phyloP scores from a whole-genome alignment of 2,329 filamentous ascomycete species.

The Aureobasidium mangrovei region DNA sequence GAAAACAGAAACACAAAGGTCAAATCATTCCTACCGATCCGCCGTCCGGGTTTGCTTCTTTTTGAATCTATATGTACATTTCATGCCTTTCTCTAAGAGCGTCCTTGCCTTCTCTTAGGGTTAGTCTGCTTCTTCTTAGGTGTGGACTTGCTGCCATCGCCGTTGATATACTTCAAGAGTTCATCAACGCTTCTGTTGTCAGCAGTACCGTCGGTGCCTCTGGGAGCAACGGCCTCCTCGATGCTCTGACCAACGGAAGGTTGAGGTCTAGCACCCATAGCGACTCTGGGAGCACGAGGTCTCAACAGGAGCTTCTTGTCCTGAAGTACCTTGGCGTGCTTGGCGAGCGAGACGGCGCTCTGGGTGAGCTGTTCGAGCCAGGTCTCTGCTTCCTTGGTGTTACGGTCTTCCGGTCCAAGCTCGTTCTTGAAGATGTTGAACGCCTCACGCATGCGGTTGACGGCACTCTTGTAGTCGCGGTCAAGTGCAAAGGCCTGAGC shows the following conservation, averaged over 20 bases:
- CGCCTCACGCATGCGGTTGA: slow-evolving; percentile 88
- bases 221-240: slow-evolving; percentile 7
- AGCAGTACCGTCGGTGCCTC: slow-evolving; percentile 3
- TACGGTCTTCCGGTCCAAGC: slow-evolving; percentile 83
- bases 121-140: slow-evolving; percentile 39
- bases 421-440: slow-evolving; percentile 89
- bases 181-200: slow-evolving; percentile 72
- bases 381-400: slow-evolving; percentile 94
- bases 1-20: neutral
- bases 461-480: slow-evolving; percentile 83
- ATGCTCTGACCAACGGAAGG: slow-evolving; percentile 51
- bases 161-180: slow-evolving; percentile 89
- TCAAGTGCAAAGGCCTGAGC: slow-evolving; percentile 94
- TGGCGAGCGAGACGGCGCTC: slow-evolving; percentile 88
- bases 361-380: slow-evolving; percentile 96
- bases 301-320: slow-evolving; percentile 40
- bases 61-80: neutral
- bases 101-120: slow-evolving; percentile 30
- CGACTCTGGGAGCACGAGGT: slow-evolving; percentile 41
- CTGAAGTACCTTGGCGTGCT: slow-evolving; percentile 82
- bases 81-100: neutral
- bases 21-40: too few relatives aligned
- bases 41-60: neutral
- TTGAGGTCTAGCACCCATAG: slow-evolving; percentile 51
- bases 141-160: slow-evolving; percentile 38